Evolutionary conservation across 108 stramenopile genomes (phyloP).

Genomic region (Cyclotella choctawhatcheeana): DNA sequence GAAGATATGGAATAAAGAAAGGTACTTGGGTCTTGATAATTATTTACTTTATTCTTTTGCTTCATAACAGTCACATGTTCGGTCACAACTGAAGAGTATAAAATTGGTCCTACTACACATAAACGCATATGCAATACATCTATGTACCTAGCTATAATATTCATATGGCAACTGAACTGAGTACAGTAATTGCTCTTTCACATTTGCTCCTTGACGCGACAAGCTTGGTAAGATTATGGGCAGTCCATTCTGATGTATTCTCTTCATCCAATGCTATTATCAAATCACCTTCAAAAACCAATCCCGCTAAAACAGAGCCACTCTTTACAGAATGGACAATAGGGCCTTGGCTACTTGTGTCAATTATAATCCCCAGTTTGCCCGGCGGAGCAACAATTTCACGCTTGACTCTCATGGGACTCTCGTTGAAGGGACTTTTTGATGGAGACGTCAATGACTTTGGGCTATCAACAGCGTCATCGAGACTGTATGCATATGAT

Average conservation of each 20-base stretch:
- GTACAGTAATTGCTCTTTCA: slow-evolving; percentile 18
- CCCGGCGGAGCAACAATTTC: slow-evolving; percentile 72
- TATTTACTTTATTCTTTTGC: not conserved
- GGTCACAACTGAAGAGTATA: too few relatives aligned
- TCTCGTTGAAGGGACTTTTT: not conserved
- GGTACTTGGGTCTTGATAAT: not conserved
- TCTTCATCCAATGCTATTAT: slow-evolving; percentile 81
- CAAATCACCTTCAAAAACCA: slow-evolving; percentile 67
- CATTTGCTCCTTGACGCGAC: slow-evolving; percentile 50
- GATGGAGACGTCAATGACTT: not conserved
- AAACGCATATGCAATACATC: too few relatives aligned
- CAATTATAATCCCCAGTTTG: slow-evolving; percentile 86
- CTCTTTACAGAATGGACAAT: slow-evolving; percentile 69
- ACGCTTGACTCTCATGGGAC: not conserved
- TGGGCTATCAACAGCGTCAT: slow-evolving; percentile 51
- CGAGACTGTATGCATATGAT: slow-evolving; percentile 66
- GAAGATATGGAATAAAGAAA: slow-evolving; percentile 44
- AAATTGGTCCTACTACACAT: too few relatives aligned
- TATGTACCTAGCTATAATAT: too few relatives aligned
- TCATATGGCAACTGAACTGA: slow-evolving; percentile 5
- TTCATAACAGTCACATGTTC: not conserved
- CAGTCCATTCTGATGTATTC: slow-evolving; percentile 72
- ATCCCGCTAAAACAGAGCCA: slow-evolving; percentile 59
- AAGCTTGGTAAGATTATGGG: slow-evolving; percentile 69
- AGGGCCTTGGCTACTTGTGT: slow-evolving; percentile 82